Evolutionary conservation across 2,329 filamentous ascomycete species (phyloP), one percentile per base, ranked within the genome.

Genomic region (Cytospora paraplurivora): DNA sequence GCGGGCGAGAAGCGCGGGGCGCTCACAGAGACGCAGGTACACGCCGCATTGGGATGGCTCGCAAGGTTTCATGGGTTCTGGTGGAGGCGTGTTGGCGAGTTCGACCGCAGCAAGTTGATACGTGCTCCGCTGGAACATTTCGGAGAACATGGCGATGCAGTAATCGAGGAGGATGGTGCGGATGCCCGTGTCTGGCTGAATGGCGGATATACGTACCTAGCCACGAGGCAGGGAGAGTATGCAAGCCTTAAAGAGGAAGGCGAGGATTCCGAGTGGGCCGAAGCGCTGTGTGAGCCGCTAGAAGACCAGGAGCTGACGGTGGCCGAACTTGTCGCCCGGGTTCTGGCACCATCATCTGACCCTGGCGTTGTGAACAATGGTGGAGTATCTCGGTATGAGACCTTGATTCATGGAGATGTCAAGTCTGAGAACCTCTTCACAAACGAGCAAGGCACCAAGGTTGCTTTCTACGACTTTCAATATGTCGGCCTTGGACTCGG

Each of bases 371-470:
- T 6, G 2, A 6, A 6, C 7, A 5, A 8, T 51, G 44, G 32
- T 32, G 60, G 47, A 8, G 33, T 44, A 10, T 51, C 54, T 32
- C 44, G 33, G 27, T 66, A 66, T 1, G 79, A 88, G 67, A 87
- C 86, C 0, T 78, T 85, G 17, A 84, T 90, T 8, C 88, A 90
- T 68, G 88, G 88, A 8, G 88, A 90, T 62, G 86, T 89, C 58
- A 90, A 90, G 72, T 87, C 84, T 0, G 87, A 89, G 68, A 90
- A 90, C 64, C 78, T 90, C 7, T 89, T 89, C 69, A 85, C 84
- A 0, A 85, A 76, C 0, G 63, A 69, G 0, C 67, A 71, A 0
- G 85, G 83, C 1, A 73, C 81, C 1, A 64, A 75, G 4, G 85
- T 87, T 1, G 86, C 85, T 0, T 87, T 90, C 67, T 89, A 86